A percentile compares a stretch with the other conserved stretches of the same genome.
These are phyloP conservation scores for Huntiella omanensis DNA, from an alignment of 2,329 filamentous ascomycete species.

Conservation along the genomic window DNA sequence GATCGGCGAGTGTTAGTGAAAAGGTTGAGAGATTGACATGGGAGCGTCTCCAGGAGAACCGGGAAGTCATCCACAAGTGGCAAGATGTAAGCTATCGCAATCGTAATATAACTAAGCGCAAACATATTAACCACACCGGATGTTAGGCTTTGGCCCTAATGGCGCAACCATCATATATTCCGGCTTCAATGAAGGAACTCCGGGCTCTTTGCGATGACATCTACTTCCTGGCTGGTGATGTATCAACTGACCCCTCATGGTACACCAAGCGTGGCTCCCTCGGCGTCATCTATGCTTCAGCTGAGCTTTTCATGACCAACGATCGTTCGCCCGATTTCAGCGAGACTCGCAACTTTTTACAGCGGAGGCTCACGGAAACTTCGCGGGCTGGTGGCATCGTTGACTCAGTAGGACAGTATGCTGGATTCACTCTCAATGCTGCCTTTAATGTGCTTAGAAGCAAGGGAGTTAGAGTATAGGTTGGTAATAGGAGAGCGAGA, in stretches of 20 bases:
- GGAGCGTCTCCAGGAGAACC: slow-evolving; percentile 60
- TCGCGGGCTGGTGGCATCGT: slow-evolving; percentile 42
- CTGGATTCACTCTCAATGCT: slow-evolving; percentile 62
- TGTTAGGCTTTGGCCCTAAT: slow-evolving; percentile 68
- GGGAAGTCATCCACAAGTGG: slow-evolving; percentile 55
- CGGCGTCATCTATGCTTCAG: slow-evolving; percentile 44
- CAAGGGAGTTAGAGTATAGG: slow-evolving; percentile 63
- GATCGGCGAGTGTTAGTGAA: slow-evolving; percentile 29
- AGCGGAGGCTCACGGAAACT: slow-evolving; percentile 53
- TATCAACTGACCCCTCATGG: slow-evolving; percentile 68
- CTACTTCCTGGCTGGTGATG: slow-evolving; percentile 69
- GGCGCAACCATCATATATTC: slow-evolving; percentile 64
- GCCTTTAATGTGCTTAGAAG: slow-evolving; percentile 70
- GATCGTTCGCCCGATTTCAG: slow-evolving; percentile 54
- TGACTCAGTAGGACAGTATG: slow-evolving; percentile 51
- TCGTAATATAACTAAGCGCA: background rate
- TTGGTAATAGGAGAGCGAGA: background rate
- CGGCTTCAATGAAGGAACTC: slow-evolving; percentile 60
- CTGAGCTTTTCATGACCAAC: slow-evolving; percentile 87
- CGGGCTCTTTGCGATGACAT: slow-evolving; percentile 79
- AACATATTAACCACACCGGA: background rate
- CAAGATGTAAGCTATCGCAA: slow-evolving; percentile 47
- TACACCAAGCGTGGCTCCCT: slow-evolving; percentile 47
- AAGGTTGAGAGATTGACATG: slow-evolving; percentile 57
- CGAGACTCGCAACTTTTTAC: slow-evolving; percentile 66